Evolutionary conservation across 768 basidiomycete species (phyloP), one percentile per base, ranked within the genome.

Genomic region (Dentipellis sp.): DNA sequence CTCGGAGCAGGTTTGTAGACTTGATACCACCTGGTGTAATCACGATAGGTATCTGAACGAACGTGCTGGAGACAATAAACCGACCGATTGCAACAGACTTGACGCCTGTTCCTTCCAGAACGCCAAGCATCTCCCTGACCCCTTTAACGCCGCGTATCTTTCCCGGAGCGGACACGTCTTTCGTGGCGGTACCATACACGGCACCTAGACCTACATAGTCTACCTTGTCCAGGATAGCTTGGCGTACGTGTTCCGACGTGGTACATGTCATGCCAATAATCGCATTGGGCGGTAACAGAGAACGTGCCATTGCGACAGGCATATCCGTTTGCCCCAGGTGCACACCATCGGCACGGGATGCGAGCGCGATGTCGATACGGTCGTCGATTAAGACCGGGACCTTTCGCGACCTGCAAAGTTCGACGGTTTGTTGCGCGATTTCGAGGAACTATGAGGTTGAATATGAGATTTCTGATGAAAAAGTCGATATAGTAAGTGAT

Each of bases 201-300:
- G 94, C 78, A 6, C 94, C 94, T 29, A 97, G 82, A 1, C 94
- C 93, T 47, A 97, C 75, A 64, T 94, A 97, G 67, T 97, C 91
- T 0, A 76, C 91, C 1, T 81, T 78, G 16, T 80, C 80, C 54
- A 75, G 68, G 8, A 85, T 67, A 0, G 92, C 92, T 35, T 71
- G 67, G 45, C 70, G 70, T 34, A 88, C 80, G 54, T 97, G 85
- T 9, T 79, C 76, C 11, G 78, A 59, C 21, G 80, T 84, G 60
- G 84, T 83, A 65, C 88, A 89, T 14, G 86, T 88, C 10, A 93
- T 78, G 1, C 94, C 94, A 35, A 97, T 82, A 61, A 95, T 78
- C 0, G 83, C 72, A 9, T 78, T 79, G 1, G 74, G 65, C 0
- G 90, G 90, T 3, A 97, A 76, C 2, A 97, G 73, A 11, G 66